These are phyloP conservation scores for Astrothelium macrocarpum DNA, from an alignment of 495 filamentous ascomycete genomes.

Conservation along the genomic window DNA sequence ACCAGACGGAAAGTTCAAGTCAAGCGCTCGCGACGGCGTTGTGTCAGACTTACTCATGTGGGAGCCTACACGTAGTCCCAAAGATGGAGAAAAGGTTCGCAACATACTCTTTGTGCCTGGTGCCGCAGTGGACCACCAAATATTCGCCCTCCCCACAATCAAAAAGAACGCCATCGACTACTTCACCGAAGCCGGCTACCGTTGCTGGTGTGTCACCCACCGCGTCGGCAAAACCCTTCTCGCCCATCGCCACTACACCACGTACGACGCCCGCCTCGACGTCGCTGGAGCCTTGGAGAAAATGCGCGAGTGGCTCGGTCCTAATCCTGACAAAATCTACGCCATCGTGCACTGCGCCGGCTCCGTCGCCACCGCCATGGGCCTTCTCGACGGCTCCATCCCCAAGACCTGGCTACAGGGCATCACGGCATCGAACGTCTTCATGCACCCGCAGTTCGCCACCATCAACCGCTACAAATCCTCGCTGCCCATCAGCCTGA, in stretches of 20 bases:
- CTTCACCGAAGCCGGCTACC: slow-evolving; percentile 50
- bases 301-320: slow-evolving; percentile 31
- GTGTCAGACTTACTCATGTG: slow-evolving; percentile 45
- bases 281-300: slow-evolving; percentile 47
- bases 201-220: slow-evolving; percentile 49
- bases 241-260: slow-evolving; percentile 46
- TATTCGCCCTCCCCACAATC: slow-evolving; percentile 56
- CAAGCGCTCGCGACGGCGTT: slow-evolving; percentile 42
- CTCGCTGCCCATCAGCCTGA: slow-evolving; percentile 38
- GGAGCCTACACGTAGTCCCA: slow-evolving; percentile 33
- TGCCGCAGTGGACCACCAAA: slow-evolving; percentile 52
- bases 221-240: slow-evolving; percentile 49
- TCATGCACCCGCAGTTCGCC: slow-evolving; percentile 54
- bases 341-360: slow-evolving; percentile 60
- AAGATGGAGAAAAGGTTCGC: slow-evolving; percentile 1
- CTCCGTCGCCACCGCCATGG: slow-evolving; percentile 47
- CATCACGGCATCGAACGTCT: slow-evolving; percentile 54
- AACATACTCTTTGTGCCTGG: slow-evolving; percentile 47
- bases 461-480: slow-evolving; percentile 52
- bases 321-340: slow-evolving; percentile 38
- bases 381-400: slow-evolving; percentile 57
- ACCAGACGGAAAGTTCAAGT: slow-evolving; percentile 34
- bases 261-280: slow-evolving; percentile 54
- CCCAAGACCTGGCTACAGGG: slow-evolving; percentile 48
- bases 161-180: slow-evolving; percentile 56